Percentiles rank a stretch among this genome's conserved stretches.
phyloP scores from a whole-genome alignment of 257 asterid genomes.

The Leptodermis oblonga region DNA sequence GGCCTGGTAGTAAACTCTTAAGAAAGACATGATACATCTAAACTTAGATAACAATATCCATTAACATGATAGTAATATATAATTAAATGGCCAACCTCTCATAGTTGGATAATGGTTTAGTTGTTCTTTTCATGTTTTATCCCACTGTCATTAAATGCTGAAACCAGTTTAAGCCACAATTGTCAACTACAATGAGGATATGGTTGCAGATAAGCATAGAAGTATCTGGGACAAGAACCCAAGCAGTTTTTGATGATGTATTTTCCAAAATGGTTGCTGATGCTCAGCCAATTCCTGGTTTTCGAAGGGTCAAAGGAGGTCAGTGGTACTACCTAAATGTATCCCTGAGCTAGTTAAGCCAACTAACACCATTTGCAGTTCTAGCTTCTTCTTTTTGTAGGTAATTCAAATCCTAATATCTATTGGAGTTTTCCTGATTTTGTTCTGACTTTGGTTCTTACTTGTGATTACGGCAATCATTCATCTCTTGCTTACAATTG shows the following conservation, averaged over 20 bases:
- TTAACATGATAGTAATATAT: background rate
- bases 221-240: conserved; percentile 43
- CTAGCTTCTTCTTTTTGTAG: background rate
- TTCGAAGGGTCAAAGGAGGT: conserved; percentile 74
- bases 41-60: background rate
- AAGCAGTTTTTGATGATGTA: conserved; percentile 41
- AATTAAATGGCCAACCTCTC: background rate
- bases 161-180: conserved; percentile 1
- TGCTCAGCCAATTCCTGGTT: conserved; percentile 69
- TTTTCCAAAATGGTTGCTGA: conserved; percentile 54
- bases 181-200: conserved; percentile 5
- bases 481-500: conserved; percentile 16
- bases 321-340: background rate
- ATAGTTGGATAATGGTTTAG: background rate
- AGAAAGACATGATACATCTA: background rate
- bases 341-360: background rate
- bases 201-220: conserved; percentile 36
- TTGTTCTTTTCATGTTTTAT: background rate
- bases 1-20: background rate
- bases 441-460: conserved; percentile 10
- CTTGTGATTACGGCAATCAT: conserved; percentile 13
- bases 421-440: background rate
- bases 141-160: background rate
- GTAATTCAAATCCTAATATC: background rate
- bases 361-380: background rate